These are phyloP conservation scores for Populus nigra DNA, from an alignment of 345 rosid species.

Conservation along the genomic window DNA sequence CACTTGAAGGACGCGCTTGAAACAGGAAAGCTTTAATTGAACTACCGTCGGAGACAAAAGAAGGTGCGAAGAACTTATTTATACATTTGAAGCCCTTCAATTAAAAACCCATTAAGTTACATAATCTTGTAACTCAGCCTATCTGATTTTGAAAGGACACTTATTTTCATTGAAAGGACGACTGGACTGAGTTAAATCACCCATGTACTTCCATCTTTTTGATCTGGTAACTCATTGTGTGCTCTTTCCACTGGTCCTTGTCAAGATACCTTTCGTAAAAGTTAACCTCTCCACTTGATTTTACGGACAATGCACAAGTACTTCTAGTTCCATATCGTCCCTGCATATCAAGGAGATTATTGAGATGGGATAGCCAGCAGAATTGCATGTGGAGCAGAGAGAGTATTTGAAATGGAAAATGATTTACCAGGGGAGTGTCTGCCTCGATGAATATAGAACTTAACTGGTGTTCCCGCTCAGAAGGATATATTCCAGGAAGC, in stretches of 20 bases:
- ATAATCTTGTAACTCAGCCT: neutral
- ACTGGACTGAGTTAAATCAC: neutral
- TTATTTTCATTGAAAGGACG: neutral
- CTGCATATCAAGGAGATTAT: constrained; percentile 20
- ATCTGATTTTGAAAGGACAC: neutral
- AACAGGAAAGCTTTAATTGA: no score
- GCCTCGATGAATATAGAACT: constrained; percentile 67
- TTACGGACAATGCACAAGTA: constrained; percentile 50
- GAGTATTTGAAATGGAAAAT: neutral
- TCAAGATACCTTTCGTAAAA: constrained; percentile 60
- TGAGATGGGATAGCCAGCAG: neutral
- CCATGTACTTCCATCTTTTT: constrained; percentile 12
- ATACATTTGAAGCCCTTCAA: neutral
- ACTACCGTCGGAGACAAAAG: neutral
- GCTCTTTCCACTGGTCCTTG: constrained; percentile 52
- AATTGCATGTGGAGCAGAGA: neutral
- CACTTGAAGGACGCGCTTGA: neutral
- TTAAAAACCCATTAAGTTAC: no score
- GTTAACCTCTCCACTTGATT: constrained; percentile 41
- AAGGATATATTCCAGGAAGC: constrained; percentile 42
- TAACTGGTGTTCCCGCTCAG: constrained; percentile 39
- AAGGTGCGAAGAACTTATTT: neutral
- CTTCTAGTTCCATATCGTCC: constrained; percentile 77
- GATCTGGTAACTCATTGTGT: constrained; percentile 27
- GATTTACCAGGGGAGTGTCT: constrained; percentile 33